phyloP scores from a whole-genome alignment of 768 basidiomycete species.

The Naganishia antarctica region DNA sequence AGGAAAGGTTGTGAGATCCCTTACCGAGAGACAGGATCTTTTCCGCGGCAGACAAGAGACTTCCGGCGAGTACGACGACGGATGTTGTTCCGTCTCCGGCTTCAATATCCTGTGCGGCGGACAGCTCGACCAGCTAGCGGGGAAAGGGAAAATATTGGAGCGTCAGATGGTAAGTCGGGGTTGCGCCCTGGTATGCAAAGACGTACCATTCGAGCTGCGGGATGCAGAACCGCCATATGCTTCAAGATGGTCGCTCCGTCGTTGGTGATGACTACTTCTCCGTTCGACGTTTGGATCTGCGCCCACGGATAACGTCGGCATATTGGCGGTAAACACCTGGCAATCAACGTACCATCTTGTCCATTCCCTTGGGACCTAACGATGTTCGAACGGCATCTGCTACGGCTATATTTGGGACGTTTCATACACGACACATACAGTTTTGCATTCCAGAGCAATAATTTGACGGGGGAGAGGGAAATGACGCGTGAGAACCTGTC shows the following conservation, averaged over 20 bases:
- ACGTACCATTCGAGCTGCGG: slow-evolving; percentile 93
- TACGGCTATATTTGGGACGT: no score
- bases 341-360: slow-evolving; percentile 79
- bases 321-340: neutral
- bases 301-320: neutral
- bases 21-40: slow-evolving; percentile 86
- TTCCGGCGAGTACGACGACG: slow-evolving; percentile 93
- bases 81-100: slow-evolving; percentile 98
- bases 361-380: slow-evolving; percentile 95
- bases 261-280: slow-evolving; percentile 96
- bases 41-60: slow-evolving; percentile 86
- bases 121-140: slow-evolving; percentile 96
- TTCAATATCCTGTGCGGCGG: slow-evolving; percentile 95
- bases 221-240: slow-evolving; percentile 85
- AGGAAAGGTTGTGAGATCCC: neutral
- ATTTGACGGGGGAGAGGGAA: neutral
- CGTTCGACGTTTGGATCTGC: slow-evolving; percentile 91
- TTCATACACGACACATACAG: neutral
- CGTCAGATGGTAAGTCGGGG: slow-evolving; percentile 7
- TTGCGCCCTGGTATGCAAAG: neutral
- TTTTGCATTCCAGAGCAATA: neutral
- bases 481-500: neutral
- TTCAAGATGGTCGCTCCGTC: slow-evolving; percentile 97
- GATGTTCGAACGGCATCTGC: slow-evolving; percentile 96
- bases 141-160: slow-evolving; percentile 7